Conservation (phyloP, 75 land plant species). For the Picea glauca region DNA sequence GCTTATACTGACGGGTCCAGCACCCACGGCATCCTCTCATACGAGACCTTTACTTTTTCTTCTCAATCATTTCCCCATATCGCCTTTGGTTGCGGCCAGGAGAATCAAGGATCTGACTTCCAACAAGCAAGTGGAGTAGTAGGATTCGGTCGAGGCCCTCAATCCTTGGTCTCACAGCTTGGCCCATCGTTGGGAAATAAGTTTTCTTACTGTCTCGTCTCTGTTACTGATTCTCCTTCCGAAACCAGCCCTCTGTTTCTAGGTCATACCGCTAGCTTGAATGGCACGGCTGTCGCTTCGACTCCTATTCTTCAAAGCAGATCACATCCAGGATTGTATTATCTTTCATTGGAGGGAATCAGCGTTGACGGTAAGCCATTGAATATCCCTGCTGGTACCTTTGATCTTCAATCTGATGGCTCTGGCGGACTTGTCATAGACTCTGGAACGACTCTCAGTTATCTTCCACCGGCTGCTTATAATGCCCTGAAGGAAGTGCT, state of each 20-base stretch:
- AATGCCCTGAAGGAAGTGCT: no score
- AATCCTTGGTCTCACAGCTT: conserved; percentile 34
- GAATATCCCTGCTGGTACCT: conserved; percentile 9
- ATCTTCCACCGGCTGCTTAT: not conserved
- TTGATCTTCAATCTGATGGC: conserved; percentile 14
- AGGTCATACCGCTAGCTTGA: not conserved
- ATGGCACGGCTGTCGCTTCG: not conserved
- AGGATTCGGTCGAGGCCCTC: conserved; percentile 27
- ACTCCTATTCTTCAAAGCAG: conserved; percentile 18
- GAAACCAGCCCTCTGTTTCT: conserved; percentile 15
- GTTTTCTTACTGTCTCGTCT: conserved; percentile 36
- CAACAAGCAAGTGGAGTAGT: conserved; percentile 16
- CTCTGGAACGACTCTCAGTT: conserved; percentile 30
- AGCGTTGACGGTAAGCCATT: conserved; percentile 16
- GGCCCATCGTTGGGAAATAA: conserved; percentile 6
- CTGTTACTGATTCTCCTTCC: conserved; percentile 1
- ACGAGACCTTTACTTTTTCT: conserved; percentile 25
- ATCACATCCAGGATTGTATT: conserved; percentile 8
- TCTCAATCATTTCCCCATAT: conserved; percentile 10
- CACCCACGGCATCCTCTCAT: conserved; percentile 11
- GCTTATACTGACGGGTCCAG: conserved; percentile 22
- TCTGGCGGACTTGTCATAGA: conserved; percentile 20
- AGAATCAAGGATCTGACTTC: conserved; percentile 6
- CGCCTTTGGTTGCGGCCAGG: conserved; percentile 29
- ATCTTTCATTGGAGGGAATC: conserved; percentile 24